Evolutionary conservation across 805 yeast species (phyloP), one percentile per base, ranked within the genome.

Genomic region (Starmerella sp.): DNA sequence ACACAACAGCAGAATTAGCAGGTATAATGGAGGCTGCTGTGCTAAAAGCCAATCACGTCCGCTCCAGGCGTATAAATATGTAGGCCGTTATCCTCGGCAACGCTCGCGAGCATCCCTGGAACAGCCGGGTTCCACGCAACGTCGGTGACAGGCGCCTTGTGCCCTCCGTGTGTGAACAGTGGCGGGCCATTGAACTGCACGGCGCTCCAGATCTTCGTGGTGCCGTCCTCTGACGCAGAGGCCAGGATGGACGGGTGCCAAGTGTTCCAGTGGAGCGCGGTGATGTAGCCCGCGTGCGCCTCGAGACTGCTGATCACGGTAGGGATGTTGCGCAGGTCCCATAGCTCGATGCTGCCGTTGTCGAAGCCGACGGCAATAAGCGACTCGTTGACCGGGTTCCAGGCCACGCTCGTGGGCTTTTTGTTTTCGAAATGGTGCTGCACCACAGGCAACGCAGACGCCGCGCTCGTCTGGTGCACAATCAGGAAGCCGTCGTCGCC

Each of bases 71-170:
- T 79, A 95, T 95, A 90, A 2, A 89, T 68, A 58, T 90, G 96
- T n/a, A 89, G 70, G 1, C 90, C 79, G 65, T 90, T 90, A 65
- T 90, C 96, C 63, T 84, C 88, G 0, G 87, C 80, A 5, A 85
- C 91, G 63, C 88, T 81, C 4, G 87, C 82, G 38, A 88, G 59
- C 76, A 83, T 74, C 78, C 83, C 78, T 4, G 80, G 78, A 54
- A 80, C 85, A 56, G 81, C 81, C 0, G 80, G 77, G 54, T 86
- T 84, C 97, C 97, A 90, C 36, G 80, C 76, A 32, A 88, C 69
- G 62, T 89, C 97, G 60, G 84, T 85, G 3, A 90, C 86, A 4
- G 91, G 89, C n/a, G 84, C 72, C 77, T 83, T 77, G 67, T 90
- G 97, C 0, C 97, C 97, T 4, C 82, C 83, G 68, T 90, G 97